Conservation (phyloP, 1,284 basidiomycete genomes). For the Apiotrichum brassicae region DNA sequence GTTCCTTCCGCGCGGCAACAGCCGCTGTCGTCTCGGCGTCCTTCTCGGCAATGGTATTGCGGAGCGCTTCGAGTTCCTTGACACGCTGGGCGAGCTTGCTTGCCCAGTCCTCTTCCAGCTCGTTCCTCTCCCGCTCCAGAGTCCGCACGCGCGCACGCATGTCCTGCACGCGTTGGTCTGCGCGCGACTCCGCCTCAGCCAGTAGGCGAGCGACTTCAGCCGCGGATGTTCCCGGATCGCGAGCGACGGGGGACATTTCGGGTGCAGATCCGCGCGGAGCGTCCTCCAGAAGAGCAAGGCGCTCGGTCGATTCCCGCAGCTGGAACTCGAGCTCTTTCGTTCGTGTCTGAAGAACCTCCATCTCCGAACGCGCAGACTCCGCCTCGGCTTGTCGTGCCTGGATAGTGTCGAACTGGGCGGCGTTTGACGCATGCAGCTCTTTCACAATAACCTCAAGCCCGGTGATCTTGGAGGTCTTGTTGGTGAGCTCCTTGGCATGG, state of each 20-base stretch:
- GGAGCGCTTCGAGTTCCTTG: slow-evolving; percentile 68
- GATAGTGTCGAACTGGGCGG: slow-evolving; percentile 69
- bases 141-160: slow-evolving; percentile 51
- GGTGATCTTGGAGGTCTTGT: slow-evolving; percentile 59
- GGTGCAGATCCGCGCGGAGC: slow-evolving; percentile 28
- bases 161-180: slow-evolving; percentile 66
- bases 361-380: slow-evolving; percentile 68
- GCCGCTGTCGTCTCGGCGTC: slow-evolving; percentile 52
- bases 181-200: slow-evolving; percentile 66
- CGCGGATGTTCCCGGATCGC: slow-evolving; percentile 32
- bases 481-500: slow-evolving; percentile 61
- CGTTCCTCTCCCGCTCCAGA: slow-evolving; percentile 43
- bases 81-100: slow-evolving; percentile 53
- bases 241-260: not conserved
- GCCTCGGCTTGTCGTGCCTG: slow-evolving; percentile 79
- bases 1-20: slow-evolving; percentile 55
- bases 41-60: slow-evolving; percentile 54
- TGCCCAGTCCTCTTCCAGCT: slow-evolving; percentile 75
- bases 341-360: slow-evolving; percentile 66
- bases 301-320: slow-evolving; percentile 68
- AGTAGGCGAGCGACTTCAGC: slow-evolving; percentile 70
- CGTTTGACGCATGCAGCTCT: slow-evolving; percentile 64
- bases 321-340: slow-evolving; percentile 79
- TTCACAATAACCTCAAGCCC: slow-evolving; percentile 64
- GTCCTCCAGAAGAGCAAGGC: slow-evolving; percentile 61